Base-by-base conservation (phyloP, 495 filamentous ascomycete species). In the Clavariopsis aquatica region DNA sequence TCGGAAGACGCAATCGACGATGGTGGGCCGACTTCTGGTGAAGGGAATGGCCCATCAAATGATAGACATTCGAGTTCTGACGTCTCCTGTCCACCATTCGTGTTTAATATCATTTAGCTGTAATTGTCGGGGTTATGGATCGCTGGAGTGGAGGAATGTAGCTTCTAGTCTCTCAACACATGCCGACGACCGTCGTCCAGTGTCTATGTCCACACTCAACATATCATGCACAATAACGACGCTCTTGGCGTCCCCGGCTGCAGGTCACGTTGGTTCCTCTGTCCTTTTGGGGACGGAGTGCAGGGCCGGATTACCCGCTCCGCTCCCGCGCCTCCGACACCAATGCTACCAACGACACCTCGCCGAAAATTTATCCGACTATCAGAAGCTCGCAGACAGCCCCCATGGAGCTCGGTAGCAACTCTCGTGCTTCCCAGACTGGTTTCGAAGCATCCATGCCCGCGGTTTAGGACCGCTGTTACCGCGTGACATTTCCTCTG, bases 391-490 rank as follows among this genome's bases (percentile, higher is more conserved):
- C 19, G 43, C 53, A 54, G 41, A 43, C 45, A 29, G 6, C 55
- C 56, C 47, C 36, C 34, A 24, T 45, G 64, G 45, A 26, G 47
- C 12, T 2, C 59, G 34, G 51, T 41, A 61, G 27, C 2, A 3
- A 5, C 17, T n/a, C n/a, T 49, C 58, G 34, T 26, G 47, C 22
- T 34, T 43, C 62, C 52, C 60, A 57, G 57, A 57, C 66, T 66
- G 63, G 62, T 36, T 49, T 49, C 62, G 57, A 62, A 63, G 26
- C 53, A 23, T 54, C 20, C 53, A 47, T 27, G 59, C 52, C 63
- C 60, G 64, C 68, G 57, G 22, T 68, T 51, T 27, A 65, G 60
- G 68, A 59, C 64, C 68, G 68, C 64, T 68, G 63, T 71, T 57
- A 68, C 64, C 68, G 64, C 49, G 60, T 54, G 65, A 43, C 49